Percentiles rank a stretch among this genome's conserved stretches.
phyloP scores from a whole-genome alignment of 2,329 filamentous ascomycete species.

The Mariannaea sp. region DNA sequence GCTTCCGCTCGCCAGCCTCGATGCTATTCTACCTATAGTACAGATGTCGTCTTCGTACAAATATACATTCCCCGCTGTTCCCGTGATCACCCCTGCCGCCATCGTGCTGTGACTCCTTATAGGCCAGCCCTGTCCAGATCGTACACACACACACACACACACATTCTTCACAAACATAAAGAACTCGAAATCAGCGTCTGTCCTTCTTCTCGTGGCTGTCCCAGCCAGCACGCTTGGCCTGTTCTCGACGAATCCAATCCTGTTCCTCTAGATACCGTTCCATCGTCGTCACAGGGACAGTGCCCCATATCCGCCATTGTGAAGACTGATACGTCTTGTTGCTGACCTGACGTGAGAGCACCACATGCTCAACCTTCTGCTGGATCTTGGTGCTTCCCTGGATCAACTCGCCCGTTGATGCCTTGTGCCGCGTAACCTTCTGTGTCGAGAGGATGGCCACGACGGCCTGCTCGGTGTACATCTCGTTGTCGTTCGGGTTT shows the following conservation, averaged over 20 bases:
- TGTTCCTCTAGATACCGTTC: slow-evolving; percentile 47
- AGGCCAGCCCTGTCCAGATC: neutral
- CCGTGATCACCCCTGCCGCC: too few species aligned
- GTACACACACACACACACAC: neutral
- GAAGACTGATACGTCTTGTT: slow-evolving; percentile 52
- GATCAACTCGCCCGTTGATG: slow-evolving; percentile 45
- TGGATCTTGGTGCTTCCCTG: slow-evolving; percentile 55
- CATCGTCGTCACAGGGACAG: slow-evolving; percentile 58
- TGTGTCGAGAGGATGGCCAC: slow-evolving; percentile 64
- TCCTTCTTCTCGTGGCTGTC: slow-evolving; percentile 16
- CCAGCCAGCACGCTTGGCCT: slow-evolving; percentile 43
- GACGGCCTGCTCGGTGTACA: slow-evolving; percentile 57
- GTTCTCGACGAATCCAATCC: slow-evolving; percentile 41
- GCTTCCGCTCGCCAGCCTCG: slow-evolving; percentile 30
- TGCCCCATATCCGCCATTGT: slow-evolving; percentile 70
- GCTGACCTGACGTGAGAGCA: slow-evolving; percentile 57
- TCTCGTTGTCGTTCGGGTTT: slow-evolving; percentile 47
- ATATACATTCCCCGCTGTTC: slow-evolving; percentile 30
- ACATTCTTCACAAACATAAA: too few species aligned
- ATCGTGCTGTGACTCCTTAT: slow-evolving; percentile 4
- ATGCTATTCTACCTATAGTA: slow-evolving; percentile 39
- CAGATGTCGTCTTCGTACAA: slow-evolving; percentile 38
- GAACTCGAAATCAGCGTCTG: too few species aligned
- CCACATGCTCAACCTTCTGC: slow-evolving; percentile 66
- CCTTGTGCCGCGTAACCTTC: slow-evolving; percentile 51